phyloP scores from a whole-genome alignment of 2,329 filamentous ascomycete genomes.

The Claviceps sp. region DNA sequence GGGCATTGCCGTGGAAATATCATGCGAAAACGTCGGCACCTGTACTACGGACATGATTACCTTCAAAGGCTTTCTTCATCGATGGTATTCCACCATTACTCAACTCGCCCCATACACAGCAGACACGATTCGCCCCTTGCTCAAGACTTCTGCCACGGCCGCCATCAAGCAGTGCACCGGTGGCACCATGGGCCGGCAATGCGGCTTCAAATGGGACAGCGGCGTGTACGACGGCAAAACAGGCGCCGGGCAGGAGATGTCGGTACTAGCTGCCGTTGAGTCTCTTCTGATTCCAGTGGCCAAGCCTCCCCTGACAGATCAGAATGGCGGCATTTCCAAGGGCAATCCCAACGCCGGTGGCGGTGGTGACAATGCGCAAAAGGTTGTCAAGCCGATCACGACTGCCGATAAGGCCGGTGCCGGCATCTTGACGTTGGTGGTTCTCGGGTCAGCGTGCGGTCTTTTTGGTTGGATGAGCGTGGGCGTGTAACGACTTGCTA shows the following conservation, averaged over 20 bases:
- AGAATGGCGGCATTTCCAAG: constrained; percentile 37
- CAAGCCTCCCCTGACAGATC: constrained; percentile 29
- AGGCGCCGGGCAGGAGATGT: constrained; percentile 48
- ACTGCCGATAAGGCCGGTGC: constrained; percentile 33
- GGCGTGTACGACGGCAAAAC: constrained; percentile 38
- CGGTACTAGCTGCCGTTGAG: constrained; percentile 41
- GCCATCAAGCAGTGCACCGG: constrained; percentile 43
- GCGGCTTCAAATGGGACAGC: constrained; percentile 41
- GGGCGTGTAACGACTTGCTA: constrained; percentile 13
- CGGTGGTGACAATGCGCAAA: constrained; percentile 21
- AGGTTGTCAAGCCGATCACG: constrained; percentile 22
- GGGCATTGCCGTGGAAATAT: constrained; percentile 44
- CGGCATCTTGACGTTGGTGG: constrained; percentile 31
- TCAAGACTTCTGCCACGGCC: constrained; percentile 37
- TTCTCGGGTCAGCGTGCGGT: constrained; percentile 25
- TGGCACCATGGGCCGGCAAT: constrained; percentile 32
- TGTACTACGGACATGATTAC: constrained; percentile 52
- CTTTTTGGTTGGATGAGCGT: constrained; percentile 37
- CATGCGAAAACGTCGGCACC: constrained; percentile 40
- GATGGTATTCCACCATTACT: constrained; percentile 40
- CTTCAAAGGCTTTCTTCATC: constrained; percentile 48
- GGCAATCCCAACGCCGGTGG: constrained; percentile 30
- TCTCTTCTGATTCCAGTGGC: constrained; percentile 33
- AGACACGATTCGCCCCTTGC: constrained; percentile 34
- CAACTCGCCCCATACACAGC: constrained; percentile 41